phyloP scores from a whole-genome alignment of 164 flowering plant species.

The Liquidambar formosana region DNA sequence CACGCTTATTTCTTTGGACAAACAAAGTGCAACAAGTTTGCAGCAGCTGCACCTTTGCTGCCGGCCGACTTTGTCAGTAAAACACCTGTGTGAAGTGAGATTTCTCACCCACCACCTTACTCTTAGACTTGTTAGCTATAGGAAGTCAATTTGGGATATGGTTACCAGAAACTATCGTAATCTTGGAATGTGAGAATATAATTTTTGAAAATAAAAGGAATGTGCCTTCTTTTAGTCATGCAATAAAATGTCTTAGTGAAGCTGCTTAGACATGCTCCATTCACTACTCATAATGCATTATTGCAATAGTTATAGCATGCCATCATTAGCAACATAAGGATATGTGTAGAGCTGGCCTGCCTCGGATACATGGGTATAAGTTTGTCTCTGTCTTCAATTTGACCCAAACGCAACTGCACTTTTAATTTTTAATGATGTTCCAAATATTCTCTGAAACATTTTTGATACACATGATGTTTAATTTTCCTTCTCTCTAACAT shows the following conservation, averaged over 20 bases:
- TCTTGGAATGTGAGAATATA: background rate
- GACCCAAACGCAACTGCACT: background rate
- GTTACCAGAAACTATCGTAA: background rate
- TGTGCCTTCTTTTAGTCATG: background rate
- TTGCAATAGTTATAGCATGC: no score
- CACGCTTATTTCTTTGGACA: slow-evolving; percentile 36
- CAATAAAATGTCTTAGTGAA: background rate
- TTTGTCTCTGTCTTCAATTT: background rate
- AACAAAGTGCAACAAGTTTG: slow-evolving; percentile 26
- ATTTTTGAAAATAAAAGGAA: background rate
- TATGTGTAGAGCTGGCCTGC: background rate
- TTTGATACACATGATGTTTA: no score
- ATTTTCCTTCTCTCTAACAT: no score
- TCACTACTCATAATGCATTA: no score
- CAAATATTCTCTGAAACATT: no score
- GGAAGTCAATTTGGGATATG: background rate
- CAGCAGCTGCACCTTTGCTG: slow-evolving; percentile 42
- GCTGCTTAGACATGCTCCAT: no score
- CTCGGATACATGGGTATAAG: background rate
- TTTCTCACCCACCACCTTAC: slow-evolving; percentile 4
- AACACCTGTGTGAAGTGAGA: slow-evolving; percentile 40
- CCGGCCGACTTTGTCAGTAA: slow-evolving; percentile 34
- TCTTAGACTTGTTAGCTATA: background rate
- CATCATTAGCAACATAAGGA: no score
- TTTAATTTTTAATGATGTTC: background rate